Evolutionary conservation across 805 yeast species (phyloP).

Genomic region (Kurtzmaniella cleridarum): DNA sequence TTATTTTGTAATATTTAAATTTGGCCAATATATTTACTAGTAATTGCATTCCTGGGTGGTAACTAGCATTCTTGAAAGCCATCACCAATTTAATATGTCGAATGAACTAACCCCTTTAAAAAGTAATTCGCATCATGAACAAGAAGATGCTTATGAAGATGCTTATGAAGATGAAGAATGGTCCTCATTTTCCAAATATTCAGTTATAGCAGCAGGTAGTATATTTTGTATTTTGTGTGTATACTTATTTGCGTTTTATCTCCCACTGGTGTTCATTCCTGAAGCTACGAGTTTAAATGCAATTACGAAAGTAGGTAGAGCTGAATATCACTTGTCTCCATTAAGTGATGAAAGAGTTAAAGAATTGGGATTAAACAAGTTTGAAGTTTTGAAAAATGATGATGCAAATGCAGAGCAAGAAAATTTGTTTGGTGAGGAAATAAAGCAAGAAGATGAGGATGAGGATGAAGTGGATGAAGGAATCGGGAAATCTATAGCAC

Average conservation of each 20-base stretch:
- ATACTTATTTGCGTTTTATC: conserved; percentile 25
- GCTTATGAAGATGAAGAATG: conserved; percentile 10
- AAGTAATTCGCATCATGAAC: conserved; percentile 5
- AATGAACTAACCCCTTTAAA: no score
- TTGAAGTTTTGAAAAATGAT: not conserved
- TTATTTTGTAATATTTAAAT: no score
- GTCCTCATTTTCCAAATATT: conserved; percentile 9
- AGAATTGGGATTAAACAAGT: conserved; percentile 11
- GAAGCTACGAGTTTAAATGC: conserved; percentile 19
- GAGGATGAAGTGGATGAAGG: conserved; percentile 1
- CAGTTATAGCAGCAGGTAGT: conserved; percentile 10
- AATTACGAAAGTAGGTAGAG: conserved; percentile 18
- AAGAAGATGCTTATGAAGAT: conserved; percentile 12
- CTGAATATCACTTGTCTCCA: conserved; percentile 22
- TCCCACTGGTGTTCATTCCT: conserved; percentile 34
- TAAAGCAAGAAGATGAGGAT: conserved; percentile 1
- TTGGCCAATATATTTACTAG: no score
- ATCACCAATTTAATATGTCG: no score
- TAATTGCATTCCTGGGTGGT: no score
- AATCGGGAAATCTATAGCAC: not conserved
- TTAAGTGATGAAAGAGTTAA: conserved; percentile 10
- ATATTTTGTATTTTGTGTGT: conserved; percentile 11
- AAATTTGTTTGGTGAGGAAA: conserved; percentile 1
- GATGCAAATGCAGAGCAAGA: conserved; percentile 6
- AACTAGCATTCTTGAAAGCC: no score